Conservation (phyloP, 164 flowering plant species). For the Amborella trichopoda region DNA sequence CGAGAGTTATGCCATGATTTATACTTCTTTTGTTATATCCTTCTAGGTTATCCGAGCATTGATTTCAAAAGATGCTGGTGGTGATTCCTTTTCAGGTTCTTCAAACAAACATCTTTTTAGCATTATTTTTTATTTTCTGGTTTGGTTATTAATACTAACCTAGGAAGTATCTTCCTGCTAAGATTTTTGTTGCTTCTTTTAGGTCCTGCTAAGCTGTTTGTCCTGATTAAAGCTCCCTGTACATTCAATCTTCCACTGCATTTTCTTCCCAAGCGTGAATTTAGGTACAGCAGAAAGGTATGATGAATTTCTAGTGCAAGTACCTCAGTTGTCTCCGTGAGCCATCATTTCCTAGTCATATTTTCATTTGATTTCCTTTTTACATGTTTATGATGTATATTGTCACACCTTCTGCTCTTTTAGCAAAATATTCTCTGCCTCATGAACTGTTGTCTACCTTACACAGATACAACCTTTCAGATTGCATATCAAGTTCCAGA, state of each 20-base stretch:
- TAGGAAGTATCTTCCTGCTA: not conserved
- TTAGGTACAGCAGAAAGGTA: constrained; percentile 76
- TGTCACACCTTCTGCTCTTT: too few species aligned
- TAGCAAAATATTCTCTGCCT: too few species aligned
- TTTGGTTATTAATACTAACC: not conserved
- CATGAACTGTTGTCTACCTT: not conserved
- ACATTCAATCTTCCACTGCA: constrained; percentile 58
- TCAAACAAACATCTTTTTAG: not conserved
- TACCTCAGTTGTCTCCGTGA: not conserved
- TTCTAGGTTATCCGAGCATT: constrained; percentile 67
- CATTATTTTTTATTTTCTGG: not conserved
- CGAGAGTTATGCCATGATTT: too few species aligned
- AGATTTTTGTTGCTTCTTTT: constrained; percentile 7
- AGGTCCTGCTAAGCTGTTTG: constrained; percentile 85
- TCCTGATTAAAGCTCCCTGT: constrained; percentile 76
- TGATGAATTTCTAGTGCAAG: not conserved
- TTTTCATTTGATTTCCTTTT: not conserved
- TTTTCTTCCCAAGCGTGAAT: constrained; percentile 97
- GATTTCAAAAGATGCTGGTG: constrained; percentile 80
- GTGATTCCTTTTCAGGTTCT: constrained; percentile 59
- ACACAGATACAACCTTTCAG: not conserved
- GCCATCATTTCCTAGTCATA: not conserved
- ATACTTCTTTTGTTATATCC: constrained; percentile 6
- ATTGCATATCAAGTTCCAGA: not conserved
- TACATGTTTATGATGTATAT: not conserved